These are phyloP conservation scores for Botrytis pseudocinerea DNA, from an alignment of 2,329 filamentous ascomycete genomes.

Conservation along the genomic window DNA sequence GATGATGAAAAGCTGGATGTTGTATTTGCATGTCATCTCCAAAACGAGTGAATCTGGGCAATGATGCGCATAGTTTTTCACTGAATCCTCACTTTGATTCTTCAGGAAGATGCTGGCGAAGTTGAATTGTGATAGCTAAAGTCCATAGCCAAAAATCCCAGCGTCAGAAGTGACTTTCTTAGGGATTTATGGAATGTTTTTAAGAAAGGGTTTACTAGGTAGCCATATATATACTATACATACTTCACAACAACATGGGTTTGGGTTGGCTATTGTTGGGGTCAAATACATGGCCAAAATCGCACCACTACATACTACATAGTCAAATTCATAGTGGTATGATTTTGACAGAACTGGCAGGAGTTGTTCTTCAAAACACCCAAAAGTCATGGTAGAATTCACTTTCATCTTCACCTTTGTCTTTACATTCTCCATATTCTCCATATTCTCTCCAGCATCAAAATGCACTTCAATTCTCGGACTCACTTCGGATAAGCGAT, in stretches of 20 bases:
- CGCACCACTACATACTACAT: no score
- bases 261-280: rapidly evolving
- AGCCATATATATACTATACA: not conserved
- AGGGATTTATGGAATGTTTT: no score
- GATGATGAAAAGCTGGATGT: no score
- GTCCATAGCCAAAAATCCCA: no score
- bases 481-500: not conserved
- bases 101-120: not conserved
- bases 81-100: not conserved
- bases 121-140: not conserved
- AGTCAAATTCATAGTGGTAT: not conserved
- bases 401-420: not conserved
- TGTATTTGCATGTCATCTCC: not conserved
- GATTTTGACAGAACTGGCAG: not conserved
- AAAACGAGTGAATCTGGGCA: not conserved
- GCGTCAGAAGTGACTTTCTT: not conserved
- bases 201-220: not conserved
- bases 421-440: no score
- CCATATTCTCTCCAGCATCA: not conserved
- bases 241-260: not conserved
- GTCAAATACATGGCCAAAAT: no score
- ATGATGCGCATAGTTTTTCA: not conserved
- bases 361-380: no score
- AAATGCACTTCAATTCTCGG: not conserved
- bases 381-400: not conserved